These are phyloP conservation scores for Capsella rubella DNA, from an alignment of 441 rosid species.

Conservation along the genomic window DNA sequence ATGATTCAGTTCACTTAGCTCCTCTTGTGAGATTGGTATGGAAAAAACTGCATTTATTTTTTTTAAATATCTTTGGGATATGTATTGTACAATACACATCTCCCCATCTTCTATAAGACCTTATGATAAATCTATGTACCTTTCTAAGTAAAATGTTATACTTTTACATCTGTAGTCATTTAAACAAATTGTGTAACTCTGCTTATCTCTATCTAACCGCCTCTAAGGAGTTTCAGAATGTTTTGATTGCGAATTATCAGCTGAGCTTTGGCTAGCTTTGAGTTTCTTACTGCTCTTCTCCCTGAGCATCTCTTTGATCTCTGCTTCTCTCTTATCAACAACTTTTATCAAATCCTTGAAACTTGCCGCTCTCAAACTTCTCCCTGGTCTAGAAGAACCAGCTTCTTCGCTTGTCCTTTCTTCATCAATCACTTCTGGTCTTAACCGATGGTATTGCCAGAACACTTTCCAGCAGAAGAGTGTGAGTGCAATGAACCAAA, in stretches of 20 bases:
- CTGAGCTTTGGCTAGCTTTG: conserved; percentile 48
- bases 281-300: conserved; percentile 56
- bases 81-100: no score
- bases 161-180: conserved; percentile 6
- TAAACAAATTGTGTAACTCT: conserved; percentile 15
- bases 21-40: background rate
- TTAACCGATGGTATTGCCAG: conserved; percentile 65
- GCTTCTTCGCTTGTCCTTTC: conserved; percentile 56
- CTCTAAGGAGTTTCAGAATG: conserved; percentile 33
- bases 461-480: conserved; percentile 62
- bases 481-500: conserved; percentile 64
- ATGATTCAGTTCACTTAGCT: background rate
- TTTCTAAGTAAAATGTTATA: conserved; percentile 10
- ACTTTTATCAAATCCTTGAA: conserved; percentile 66
- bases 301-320: conserved; percentile 67
- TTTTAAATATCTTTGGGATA: no score
- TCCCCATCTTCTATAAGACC: background rate
- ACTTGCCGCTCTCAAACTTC: conserved; percentile 51
- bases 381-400: conserved; percentile 55
- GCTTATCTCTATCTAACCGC: conserved; percentile 3
- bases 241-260: conserved; percentile 35
- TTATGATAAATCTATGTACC: conserved; percentile 36
- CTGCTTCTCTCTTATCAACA: conserved; percentile 76
- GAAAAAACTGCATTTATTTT: no score
- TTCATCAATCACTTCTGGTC: conserved; percentile 47